Conservation (phyloP, 2,329 filamentous ascomycete genomes). For the Ophiocordyceps camponoti-saundersi region DNA sequence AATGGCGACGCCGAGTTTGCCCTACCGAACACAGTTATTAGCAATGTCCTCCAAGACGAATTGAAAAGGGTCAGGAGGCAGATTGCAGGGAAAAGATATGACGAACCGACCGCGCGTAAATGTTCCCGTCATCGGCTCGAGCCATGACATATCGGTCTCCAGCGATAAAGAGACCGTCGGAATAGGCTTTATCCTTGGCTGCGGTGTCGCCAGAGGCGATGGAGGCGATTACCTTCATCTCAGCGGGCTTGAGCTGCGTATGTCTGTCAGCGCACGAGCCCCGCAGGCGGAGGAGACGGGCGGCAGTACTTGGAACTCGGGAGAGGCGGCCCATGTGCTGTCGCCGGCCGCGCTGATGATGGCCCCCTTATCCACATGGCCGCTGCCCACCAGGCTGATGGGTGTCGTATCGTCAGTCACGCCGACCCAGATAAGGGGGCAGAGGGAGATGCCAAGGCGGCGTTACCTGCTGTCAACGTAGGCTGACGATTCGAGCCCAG, state of each 20-base stretch:
- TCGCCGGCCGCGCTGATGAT: conserved; percentile 71
- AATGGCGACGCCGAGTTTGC: conserved; percentile 64
- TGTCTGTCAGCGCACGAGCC: conserved; percentile 1
- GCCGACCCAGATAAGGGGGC: no score
- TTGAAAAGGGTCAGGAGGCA: neutral
- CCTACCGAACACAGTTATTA: conserved; percentile 20
- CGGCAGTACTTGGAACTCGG: conserved; percentile 53
- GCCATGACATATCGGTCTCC: conserved; percentile 67
- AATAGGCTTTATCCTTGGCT: conserved; percentile 48
- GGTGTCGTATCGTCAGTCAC: conserved; percentile 4
- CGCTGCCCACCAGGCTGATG: conserved; percentile 58
- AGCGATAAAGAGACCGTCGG: conserved; percentile 57
- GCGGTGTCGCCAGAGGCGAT: conserved; percentile 28
- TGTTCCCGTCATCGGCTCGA: conserved; percentile 56
- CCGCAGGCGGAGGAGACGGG: neutral
- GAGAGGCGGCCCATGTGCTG: conserved; percentile 58
- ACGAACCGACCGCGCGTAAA: conserved; percentile 75
- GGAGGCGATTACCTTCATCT: conserved; percentile 40
- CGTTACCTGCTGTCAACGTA: conserved; percentile 34
- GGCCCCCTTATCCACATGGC: conserved; percentile 68
- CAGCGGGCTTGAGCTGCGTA: conserved; percentile 23
- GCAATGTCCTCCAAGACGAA: neutral
- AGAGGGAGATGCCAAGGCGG: neutral
- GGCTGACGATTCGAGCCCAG: conserved; percentile 15
- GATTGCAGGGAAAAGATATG: neutral